These are phyloP conservation scores for Pythium monospermum DNA, from an alignment of 352 stramenopile genomes.

Conservation along the genomic window DNA sequence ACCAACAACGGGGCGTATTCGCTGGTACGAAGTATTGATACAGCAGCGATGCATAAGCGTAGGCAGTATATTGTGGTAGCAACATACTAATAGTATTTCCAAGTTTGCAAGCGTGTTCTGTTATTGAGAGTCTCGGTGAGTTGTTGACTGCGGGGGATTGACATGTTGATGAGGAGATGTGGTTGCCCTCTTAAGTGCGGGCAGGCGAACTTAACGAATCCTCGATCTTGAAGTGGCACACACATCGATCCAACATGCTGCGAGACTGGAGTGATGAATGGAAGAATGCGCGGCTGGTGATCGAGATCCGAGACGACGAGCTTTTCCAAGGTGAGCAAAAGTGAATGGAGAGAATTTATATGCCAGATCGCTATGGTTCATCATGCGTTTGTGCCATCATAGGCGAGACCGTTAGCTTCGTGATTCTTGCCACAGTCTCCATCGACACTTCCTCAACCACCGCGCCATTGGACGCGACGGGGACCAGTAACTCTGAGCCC, in stretches of 20 bases:
- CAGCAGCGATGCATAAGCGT: too few species aligned
- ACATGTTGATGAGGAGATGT: too few species aligned
- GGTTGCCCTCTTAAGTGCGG: too few species aligned
- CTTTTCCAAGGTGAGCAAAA: constrained; percentile 54
- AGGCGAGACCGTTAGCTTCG: constrained; percentile 16
- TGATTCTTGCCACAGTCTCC: constrained; percentile 9
- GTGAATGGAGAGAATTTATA: too few species aligned
- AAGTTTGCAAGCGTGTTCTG: neutral
- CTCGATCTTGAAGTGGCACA: constrained; percentile 1
- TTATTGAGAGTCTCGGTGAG: too few species aligned
- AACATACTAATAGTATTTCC: constrained; percentile 3
- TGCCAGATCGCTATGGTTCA: neutral
- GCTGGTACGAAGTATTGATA: too few species aligned
- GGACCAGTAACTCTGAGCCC: neutral
- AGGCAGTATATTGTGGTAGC: constrained; percentile 15
- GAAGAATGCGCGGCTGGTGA: constrained; percentile 42
- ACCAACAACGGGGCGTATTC: too few species aligned
- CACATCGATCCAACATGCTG: constrained; percentile 21
- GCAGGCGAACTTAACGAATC: constrained; percentile 6
- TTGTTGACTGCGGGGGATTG: too few species aligned
- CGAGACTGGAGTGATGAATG: constrained; percentile 65
- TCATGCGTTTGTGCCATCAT: neutral
- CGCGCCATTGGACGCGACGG: neutral
- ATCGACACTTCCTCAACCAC: constrained; percentile 4
- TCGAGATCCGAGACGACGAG: constrained; percentile 44